Evolutionary conservation across 192 early-diverging fungal genomes (phyloP).

Genomic region (Coemansia sp.): DNA sequence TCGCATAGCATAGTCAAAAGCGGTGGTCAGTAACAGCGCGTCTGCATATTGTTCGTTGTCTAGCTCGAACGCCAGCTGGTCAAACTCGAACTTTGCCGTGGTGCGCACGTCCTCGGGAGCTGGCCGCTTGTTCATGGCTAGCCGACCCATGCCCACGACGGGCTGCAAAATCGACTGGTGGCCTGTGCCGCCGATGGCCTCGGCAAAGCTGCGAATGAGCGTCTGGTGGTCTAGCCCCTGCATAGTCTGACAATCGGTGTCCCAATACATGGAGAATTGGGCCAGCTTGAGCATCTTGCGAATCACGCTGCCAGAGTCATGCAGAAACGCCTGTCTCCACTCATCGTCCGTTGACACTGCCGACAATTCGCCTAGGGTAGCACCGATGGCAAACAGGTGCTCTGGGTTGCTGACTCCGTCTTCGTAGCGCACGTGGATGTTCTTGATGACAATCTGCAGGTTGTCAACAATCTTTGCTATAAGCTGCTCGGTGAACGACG

Average conservation of each 20-base stretch:
- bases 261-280: conserved; percentile 84
- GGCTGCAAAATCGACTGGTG: conserved; percentile 89
- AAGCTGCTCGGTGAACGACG: conserved; percentile 86
- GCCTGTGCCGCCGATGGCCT: conserved; percentile 8
- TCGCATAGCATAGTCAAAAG: conserved; percentile 79
- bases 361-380: conserved; percentile 86
- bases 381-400: conserved; percentile 82
- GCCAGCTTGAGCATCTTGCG: conserved; percentile 81
- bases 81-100: conserved; percentile 74
- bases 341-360: conserved; percentile 85
- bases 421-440: conserved; percentile 96
- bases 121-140: conserved; percentile 71
- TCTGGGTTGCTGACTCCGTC: conserved; percentile 76
- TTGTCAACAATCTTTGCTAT: conserved; percentile 95
- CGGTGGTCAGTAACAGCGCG: conserved; percentile 70
- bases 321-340: conserved; percentile 80
- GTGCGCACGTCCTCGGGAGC: conserved; percentile 58
- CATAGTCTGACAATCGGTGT: conserved; percentile 68
- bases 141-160: conserved; percentile 82
- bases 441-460: conserved; percentile 89
- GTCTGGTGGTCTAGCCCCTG: conserved; percentile 57
- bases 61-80: conserved; percentile 87
- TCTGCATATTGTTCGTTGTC: conserved; percentile 89
- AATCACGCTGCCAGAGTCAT: conserved; percentile 72
- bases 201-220: conserved; percentile 27